Evolutionary conservation across 2,329 filamentous ascomycete genomes (phyloP).

Genomic region (Apiospora sp.): DNA sequence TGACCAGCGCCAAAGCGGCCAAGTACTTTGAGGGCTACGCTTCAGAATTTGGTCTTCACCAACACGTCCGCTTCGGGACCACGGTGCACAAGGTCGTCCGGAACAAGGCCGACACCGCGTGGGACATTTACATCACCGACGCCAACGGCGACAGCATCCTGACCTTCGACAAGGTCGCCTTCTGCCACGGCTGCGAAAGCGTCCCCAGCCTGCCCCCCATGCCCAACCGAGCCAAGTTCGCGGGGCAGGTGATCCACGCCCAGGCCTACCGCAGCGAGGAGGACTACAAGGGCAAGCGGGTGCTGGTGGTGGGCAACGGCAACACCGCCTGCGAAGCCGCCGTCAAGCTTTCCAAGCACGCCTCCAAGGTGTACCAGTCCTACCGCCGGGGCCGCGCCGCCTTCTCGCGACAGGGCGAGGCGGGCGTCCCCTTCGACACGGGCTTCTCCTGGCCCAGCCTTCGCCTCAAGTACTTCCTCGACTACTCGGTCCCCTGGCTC

Average conservation of each 20-base stretch:
- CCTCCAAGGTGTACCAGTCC: conserved; percentile 31
- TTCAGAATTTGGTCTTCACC: conserved; percentile 31
- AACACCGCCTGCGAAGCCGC: conserved; percentile 34
- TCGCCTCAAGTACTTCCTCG: conserved; percentile 34
- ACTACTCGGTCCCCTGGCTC: conserved; percentile 31
- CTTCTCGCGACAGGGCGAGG: conserved; percentile 30
- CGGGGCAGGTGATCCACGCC: conserved; percentile 33
- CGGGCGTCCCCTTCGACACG: conserved; percentile 32
- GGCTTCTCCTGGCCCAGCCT: conserved; percentile 31
- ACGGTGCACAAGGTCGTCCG: conserved; percentile 32
- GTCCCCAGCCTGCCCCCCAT: conserved; percentile 30
- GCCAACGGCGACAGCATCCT: conserved; percentile 27
- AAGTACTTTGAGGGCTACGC: conserved; percentile 34
- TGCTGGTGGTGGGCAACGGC: conserved; percentile 34
- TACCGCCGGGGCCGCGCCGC: conserved; percentile 32
- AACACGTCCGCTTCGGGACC: conserved; percentile 31
- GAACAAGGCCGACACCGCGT: conserved; percentile 29
- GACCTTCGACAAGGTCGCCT: conserved; percentile 34
- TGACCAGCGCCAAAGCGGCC: conserved; percentile 28
- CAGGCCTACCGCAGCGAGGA: conserved; percentile 32
- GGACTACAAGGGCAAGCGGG: conserved; percentile 30
- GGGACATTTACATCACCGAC: conserved; percentile 32
- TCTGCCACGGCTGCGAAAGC: conserved; percentile 31
- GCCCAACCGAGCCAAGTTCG: conserved; percentile 32
- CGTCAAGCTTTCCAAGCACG: conserved; percentile 27